A percentile compares a stretch with the other conserved stretches of the same genome.
phyloP scores from a whole-genome alignment of 2,329 filamentous ascomycete species.

The Fusarium austroafricanum region DNA sequence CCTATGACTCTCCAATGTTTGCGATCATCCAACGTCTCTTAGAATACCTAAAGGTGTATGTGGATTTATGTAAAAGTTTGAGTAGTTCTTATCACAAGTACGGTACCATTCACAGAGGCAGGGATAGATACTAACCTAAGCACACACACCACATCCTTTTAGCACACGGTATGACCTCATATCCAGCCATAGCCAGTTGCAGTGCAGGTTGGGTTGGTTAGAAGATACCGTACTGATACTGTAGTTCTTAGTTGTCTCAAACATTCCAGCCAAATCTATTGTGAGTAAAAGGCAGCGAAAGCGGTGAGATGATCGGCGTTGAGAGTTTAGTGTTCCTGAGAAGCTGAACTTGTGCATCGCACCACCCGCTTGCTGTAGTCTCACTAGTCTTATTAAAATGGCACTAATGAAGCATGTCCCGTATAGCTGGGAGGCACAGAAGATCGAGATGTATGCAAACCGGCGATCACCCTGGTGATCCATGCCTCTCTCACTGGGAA shows the following conservation, averaged over 20 bases:
- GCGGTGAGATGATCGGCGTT: constrained; percentile 38
- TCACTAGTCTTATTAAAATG: constrained; percentile 14
- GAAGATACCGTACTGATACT: background rate
- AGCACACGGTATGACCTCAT: constrained; percentile 16
- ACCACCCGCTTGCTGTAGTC: constrained; percentile 14
- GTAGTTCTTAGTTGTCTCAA: background rate
- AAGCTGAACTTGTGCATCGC: constrained; percentile 40
- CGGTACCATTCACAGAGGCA: too few relatives aligned
- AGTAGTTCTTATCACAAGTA: too few relatives aligned
- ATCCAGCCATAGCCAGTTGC: constrained; percentile 4
- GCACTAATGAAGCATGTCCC: constrained; percentile 42
- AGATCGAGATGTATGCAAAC: constrained; percentile 41
- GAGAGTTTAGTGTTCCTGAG: constrained; percentile 30
- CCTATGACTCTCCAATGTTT: background rate
- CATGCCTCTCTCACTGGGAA: constrained; percentile 23
- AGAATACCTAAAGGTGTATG: too few relatives aligned
- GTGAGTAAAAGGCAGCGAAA: constrained; percentile 12
- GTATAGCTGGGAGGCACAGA: constrained; percentile 40
- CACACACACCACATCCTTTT: background rate
- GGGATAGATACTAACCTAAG: background rate
- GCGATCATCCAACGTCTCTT: background rate
- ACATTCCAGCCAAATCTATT: background rate
- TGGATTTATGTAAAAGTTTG: too few relatives aligned
- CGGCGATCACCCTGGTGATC: constrained; percentile 26
- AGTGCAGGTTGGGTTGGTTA: background rate